These are phyloP conservation scores for Termitomyces sp. DNA, from an alignment of 768 basidiomycete genomes.

Conservation along the genomic window DNA sequence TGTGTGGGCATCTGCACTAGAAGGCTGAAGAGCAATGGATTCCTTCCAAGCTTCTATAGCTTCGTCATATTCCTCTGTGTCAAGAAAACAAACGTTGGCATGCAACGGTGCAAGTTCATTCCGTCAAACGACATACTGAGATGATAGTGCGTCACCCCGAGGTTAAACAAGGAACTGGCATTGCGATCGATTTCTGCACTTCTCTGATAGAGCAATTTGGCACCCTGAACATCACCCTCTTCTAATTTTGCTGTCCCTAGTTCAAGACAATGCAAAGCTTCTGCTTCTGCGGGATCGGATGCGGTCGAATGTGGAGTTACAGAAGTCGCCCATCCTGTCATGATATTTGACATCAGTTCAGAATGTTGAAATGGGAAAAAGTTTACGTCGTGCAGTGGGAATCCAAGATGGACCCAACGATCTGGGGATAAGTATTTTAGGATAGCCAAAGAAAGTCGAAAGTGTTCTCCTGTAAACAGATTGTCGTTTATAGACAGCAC, in stretches of 20 bases:
- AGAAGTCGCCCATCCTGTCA: constrained; percentile 72
- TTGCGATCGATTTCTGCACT: constrained; percentile 77
- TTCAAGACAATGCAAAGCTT: constrained; percentile 75
- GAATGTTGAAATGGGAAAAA: constrained; percentile 4
- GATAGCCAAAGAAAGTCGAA: constrained; percentile 8
- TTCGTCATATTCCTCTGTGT: constrained; percentile 77
- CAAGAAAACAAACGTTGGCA: constrained; percentile 7
- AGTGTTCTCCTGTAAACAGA: constrained; percentile 12
- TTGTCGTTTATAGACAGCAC: constrained; percentile 2
- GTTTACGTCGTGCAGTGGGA: constrained; percentile 21
- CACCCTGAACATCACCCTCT: constrained; percentile 78
- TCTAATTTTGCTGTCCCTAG: constrained; percentile 80
- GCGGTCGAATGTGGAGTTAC: constrained; percentile 77
- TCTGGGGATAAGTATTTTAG: constrained; percentile 16
- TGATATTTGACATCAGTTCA: not conserved
- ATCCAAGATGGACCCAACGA: constrained; percentile 14
- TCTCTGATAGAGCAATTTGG: constrained; percentile 70
- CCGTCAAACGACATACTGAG: constrained; percentile 50
- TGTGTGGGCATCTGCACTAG: constrained; percentile 82
- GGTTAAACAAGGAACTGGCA: constrained; percentile 80
- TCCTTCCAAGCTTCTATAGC: constrained; percentile 86
- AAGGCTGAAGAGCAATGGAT: constrained; percentile 73
- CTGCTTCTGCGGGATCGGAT: constrained; percentile 75
- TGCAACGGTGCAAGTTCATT: constrained; percentile 5
- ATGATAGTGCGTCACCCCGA: constrained; percentile 87